Evolutionary conservation across 768 basidiomycete species (phyloP).

Genomic region (Clitopilus hobsonii): DNA sequence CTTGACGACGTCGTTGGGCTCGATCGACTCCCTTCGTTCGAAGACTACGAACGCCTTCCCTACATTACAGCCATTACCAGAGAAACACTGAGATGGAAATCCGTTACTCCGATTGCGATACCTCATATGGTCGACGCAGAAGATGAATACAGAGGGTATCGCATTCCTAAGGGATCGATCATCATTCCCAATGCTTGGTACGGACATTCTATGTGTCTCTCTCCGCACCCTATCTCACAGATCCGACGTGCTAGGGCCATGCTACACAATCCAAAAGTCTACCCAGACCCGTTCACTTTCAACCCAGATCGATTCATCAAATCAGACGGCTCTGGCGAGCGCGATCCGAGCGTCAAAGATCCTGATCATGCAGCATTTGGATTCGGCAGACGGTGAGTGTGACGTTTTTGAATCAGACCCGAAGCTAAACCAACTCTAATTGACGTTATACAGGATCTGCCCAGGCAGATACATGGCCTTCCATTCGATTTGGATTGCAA

Average conservation of each 20-base stretch:
- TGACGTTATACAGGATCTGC: constrained; percentile 18
- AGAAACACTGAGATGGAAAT: constrained; percentile 23
- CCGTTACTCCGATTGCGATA: constrained; percentile 14
- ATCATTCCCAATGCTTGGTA: constrained; percentile 29
- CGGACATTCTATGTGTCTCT: neutral
- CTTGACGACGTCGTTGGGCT: constrained; percentile 26
- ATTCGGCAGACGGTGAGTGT: constrained; percentile 22
- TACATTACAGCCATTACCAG: constrained; percentile 25
- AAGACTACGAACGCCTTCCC: constrained; percentile 20
- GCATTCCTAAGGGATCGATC: constrained; percentile 26
- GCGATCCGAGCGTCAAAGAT: constrained; percentile 19
- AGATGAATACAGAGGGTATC: constrained; percentile 25
- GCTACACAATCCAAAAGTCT: constrained; percentile 30
- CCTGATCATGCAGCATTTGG: constrained; percentile 24
- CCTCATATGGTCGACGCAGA: neutral
- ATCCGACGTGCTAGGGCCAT: constrained; percentile 27
- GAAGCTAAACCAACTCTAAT: neutral
- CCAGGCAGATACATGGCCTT: constrained; percentile 30
- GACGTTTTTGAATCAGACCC: too few species aligned
- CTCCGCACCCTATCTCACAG: neutral
- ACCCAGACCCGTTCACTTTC: constrained; percentile 35
- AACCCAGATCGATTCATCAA: constrained; percentile 35
- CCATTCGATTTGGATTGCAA: constrained; percentile 22
- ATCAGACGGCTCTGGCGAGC: constrained; percentile 15
- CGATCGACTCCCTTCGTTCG: constrained; percentile 26